A percentile compares a stretch with the other conserved stretches of the same genome.
These are phyloP conservation scores for Rhodotorula sp. DNA, from an alignment of 1,284 basidiomycete species.

Conservation along the genomic window DNA sequence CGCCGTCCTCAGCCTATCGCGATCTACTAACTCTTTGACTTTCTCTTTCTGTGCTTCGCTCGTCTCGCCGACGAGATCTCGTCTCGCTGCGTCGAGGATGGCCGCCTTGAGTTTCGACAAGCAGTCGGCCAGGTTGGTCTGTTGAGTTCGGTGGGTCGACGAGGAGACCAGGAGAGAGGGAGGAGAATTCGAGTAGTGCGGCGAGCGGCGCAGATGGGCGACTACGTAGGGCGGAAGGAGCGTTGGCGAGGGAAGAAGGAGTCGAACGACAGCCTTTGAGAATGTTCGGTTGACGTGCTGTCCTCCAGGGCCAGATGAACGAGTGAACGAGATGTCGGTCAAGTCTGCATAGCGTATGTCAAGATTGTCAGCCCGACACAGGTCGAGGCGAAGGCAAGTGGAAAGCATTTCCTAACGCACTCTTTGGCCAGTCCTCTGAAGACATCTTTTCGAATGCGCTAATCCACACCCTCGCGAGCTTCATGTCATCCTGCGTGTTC, in stretches of 20 bases:
- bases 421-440: constrained; percentile 17
- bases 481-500: constrained; percentile 25
- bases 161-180: constrained; percentile 31
- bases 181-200: constrained; percentile 19
- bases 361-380: neutral
- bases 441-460: constrained; percentile 2
- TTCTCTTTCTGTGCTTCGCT: constrained; percentile 22
- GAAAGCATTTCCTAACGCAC: constrained; percentile 1
- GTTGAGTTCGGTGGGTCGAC: constrained; percentile 22
- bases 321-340: constrained; percentile 33
- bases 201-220: constrained; percentile 13
- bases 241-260: constrained; percentile 22
- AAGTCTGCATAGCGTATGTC: constrained; percentile 7
- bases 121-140: constrained; percentile 27
- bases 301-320: constrained; percentile 42
- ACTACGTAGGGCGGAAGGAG: constrained; percentile 30
- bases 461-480: constrained; percentile 25
- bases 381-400: too few relatives aligned
- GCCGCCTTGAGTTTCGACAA: constrained; percentile 27
- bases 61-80: constrained; percentile 35
- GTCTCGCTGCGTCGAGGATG: constrained; percentile 28
- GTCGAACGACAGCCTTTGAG: constrained; percentile 41
- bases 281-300: constrained; percentile 44
- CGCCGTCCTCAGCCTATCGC: constrained; percentile 21
- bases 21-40: constrained; percentile 19